Evolutionary conservation across 768 basidiomycete species (phyloP).

Genomic region (Xerocomellus intermedius): DNA sequence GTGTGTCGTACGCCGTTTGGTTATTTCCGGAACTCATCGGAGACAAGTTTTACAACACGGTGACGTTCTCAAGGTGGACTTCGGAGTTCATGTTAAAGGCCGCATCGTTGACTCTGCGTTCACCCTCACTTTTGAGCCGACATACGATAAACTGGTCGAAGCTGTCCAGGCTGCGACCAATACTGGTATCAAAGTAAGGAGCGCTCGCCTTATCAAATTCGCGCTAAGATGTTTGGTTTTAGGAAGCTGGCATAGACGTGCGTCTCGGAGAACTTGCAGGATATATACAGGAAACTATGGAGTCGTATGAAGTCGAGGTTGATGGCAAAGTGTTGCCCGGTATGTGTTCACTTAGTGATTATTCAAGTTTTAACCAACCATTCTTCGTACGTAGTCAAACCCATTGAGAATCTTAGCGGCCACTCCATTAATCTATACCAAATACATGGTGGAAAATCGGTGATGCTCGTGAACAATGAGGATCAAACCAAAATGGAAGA

Average conservation of each 20-base stretch:
- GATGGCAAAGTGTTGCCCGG: constrained; percentile 80
- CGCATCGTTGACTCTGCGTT: constrained; percentile 95
- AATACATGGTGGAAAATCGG: constrained; percentile 93
- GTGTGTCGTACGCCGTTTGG: constrained; percentile 42
- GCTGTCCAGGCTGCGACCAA: constrained; percentile 95
- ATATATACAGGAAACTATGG: constrained; percentile 97
- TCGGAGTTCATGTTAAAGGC: constrained; percentile 97
- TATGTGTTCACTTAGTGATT: constrained; percentile 27
- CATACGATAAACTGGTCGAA: constrained; percentile 84
- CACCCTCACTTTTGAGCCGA: constrained; percentile 85
- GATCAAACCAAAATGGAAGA: constrained; percentile 99
- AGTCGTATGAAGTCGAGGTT: constrained; percentile 96
- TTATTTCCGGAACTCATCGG: constrained; percentile 7
- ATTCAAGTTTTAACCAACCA: background rate
- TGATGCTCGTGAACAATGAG: constrained; percentile 83
- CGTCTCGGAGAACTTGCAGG: constrained; percentile 90
- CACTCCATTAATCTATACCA: constrained; percentile 89
- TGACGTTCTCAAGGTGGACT: constrained; percentile 95
- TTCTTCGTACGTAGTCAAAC: constrained; percentile 63
- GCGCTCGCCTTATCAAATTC: background rate
- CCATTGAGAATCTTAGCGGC: constrained; percentile 91
- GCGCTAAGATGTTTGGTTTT: constrained; percentile 6
- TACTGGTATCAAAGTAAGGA: constrained; percentile 79
- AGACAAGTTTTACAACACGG: constrained; percentile 69
- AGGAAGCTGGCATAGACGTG: constrained; percentile 97